Evolutionary conservation across 495 filamentous ascomycete species (phyloP).

Genomic region (Aspergillus bertholletiae): DNA sequence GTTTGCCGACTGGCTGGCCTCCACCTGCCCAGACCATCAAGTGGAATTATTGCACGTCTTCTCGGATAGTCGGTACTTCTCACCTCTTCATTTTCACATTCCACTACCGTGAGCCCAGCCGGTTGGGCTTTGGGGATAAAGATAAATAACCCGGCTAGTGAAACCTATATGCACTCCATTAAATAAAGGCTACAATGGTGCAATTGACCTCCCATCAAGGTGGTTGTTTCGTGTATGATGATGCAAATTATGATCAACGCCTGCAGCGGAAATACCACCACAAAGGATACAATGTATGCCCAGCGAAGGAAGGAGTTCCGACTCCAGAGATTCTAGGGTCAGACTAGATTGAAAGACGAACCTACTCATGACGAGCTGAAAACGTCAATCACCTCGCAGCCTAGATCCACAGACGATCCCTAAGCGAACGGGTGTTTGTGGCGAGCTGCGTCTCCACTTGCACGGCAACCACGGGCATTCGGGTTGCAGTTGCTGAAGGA

Average conservation of each 20-base stretch:
- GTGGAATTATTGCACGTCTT: background rate
- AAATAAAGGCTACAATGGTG: too few species aligned
- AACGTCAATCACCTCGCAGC: background rate
- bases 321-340: too few species aligned
- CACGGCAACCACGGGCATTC: background rate
- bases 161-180: background rate
- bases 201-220: too few species aligned
- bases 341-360: background rate
- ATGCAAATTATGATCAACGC: background rate
- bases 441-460: slow-evolving; percentile 2
- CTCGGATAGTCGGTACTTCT: background rate
- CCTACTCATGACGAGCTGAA: background rate
- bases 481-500: background rate
- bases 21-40: background rate
- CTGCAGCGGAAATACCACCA: background rate
- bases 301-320: background rate
- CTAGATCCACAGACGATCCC: background rate
- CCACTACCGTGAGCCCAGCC: background rate
- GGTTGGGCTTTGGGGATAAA: background rate
- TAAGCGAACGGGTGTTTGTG: background rate
- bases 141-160: background rate
- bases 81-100: background rate
- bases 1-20: background rate
- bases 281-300: background rate
- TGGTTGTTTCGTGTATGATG: background rate